phyloP scores from a whole-genome alignment of 1,284 basidiomycete genomes.

The Boletellus deceptivus region DNA sequence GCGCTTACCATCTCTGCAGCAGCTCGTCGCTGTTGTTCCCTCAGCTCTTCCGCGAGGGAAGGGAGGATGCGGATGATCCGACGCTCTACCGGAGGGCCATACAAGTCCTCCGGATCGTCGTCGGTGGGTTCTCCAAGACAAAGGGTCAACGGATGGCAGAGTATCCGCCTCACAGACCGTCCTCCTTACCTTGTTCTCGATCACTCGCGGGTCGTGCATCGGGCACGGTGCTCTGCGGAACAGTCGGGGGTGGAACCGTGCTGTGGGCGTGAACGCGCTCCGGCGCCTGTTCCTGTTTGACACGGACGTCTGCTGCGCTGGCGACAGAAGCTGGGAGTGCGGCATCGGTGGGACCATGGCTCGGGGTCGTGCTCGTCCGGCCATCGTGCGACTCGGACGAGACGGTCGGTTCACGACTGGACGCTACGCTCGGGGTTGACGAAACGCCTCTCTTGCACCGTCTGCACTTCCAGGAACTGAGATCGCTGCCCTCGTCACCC shows the following conservation, averaged over 20 bases:
- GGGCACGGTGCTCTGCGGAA: conserved; percentile 1
- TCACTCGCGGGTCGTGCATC: not conserved
- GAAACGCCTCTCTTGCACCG: conserved; percentile 25
- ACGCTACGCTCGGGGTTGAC: not conserved
- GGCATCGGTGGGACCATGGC: not conserved
- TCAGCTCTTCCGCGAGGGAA: conserved; percentile 24
- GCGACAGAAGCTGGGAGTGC: not conserved
- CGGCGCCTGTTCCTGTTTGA: conserved; percentile 3
- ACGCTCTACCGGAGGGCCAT: conserved; percentile 29
- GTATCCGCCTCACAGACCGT: not conserved
- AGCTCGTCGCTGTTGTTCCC: conserved; percentile 20
- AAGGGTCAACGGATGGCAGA: no score
- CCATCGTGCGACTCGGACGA: conserved; percentile 3
- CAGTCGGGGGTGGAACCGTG: conserved; percentile 7
- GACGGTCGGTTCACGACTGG: conserved; percentile 11
- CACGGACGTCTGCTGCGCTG: not conserved
- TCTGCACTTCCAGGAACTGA: conserved; percentile 26
- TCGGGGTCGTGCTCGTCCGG: not conserved
- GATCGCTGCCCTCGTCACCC: conserved; percentile 15
- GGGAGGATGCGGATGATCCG: conserved; percentile 29
- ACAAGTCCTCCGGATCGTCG: conserved; percentile 28
- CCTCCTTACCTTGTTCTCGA: not conserved
- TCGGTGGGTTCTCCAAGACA: not conserved
- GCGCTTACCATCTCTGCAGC: conserved; percentile 18
- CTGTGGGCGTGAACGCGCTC: conserved; percentile 7